These are phyloP conservation scores for Phaffia rhodozyma DNA, from an alignment of 1,284 basidiomycete species.

Conservation along the genomic window DNA sequence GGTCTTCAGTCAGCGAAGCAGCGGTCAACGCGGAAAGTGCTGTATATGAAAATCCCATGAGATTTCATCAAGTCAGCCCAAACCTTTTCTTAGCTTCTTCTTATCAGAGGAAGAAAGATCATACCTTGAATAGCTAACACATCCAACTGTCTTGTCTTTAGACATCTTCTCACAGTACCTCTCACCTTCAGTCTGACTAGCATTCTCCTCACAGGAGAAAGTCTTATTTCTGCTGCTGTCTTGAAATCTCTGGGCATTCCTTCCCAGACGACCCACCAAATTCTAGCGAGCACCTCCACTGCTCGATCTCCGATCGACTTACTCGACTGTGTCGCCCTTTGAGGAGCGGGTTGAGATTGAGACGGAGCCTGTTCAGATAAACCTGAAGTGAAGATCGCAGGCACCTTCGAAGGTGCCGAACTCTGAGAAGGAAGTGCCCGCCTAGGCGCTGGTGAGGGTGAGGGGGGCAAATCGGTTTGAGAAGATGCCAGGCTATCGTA, in stretches of 20 bases:
- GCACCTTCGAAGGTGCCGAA: not conserved
- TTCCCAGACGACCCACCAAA: not conserved
- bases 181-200: not conserved
- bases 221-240: not conserved
- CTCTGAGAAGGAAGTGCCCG: not conserved
- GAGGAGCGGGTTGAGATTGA: not conserved
- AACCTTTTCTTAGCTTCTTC: too few species aligned
- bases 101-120: not conserved
- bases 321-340: not conserved
- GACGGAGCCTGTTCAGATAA: not conserved
- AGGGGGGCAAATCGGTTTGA: not conserved
- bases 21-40: constrained; percentile 57
- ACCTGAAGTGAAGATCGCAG: constrained; percentile 11
- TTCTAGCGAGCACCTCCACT: not conserved
- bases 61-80: too few species aligned
- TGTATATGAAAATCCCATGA: constrained; percentile 27
- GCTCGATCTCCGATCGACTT: not conserved
- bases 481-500: not conserved
- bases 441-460: not conserved
- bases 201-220: not conserved
- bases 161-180: not conserved
- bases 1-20: constrained; percentile 62
- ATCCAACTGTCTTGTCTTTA: not conserved
- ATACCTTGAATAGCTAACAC: constrained; percentile 1
- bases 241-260: not conserved